Evolutionary conservation across 768 basidiomycete species (phyloP).

Genomic region (Pulveroboletus sp.): DNA sequence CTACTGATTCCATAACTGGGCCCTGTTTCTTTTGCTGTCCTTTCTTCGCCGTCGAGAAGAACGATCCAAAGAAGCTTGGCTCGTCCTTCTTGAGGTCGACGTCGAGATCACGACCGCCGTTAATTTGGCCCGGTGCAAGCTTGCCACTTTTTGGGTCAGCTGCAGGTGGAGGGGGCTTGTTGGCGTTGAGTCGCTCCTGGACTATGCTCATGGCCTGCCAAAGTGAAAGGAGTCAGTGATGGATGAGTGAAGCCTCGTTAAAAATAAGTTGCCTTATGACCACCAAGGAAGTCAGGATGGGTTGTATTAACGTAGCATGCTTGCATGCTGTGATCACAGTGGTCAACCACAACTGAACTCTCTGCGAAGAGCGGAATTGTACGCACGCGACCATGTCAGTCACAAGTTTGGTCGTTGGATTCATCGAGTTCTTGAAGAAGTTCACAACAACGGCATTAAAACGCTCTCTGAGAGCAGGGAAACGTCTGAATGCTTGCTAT

Average conservation of each 20-base stretch:
- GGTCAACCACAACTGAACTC: not conserved
- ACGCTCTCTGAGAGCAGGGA: conserved; percentile 91
- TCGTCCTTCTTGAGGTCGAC: conserved; percentile 88
- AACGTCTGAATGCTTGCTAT: conserved; percentile 94
- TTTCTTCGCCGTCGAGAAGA: conserved; percentile 73
- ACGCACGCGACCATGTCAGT: conserved; percentile 86
- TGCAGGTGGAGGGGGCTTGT: conserved; percentile 56
- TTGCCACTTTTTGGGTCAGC: conserved; percentile 70
- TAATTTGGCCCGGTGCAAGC: conserved; percentile 56
- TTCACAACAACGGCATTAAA: conserved; percentile 95
- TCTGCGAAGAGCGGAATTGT: not conserved
- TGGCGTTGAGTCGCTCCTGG: conserved; percentile 74
- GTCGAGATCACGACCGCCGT: conserved; percentile 94
- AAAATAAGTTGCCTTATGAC: conserved; percentile 63
- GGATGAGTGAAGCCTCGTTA: not conserved
- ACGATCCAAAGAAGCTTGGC: conserved; percentile 89
- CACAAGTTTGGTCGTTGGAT: conserved; percentile 92
- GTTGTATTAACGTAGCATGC: conserved; percentile 99
- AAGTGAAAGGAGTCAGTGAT: conserved; percentile 4
- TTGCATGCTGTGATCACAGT: conserved; percentile 67
- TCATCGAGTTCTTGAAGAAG: conserved; percentile 94
- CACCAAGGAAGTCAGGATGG: conserved; percentile 96
- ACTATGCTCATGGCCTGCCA: conserved; percentile 83
- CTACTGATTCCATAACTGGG: conserved; percentile 54
- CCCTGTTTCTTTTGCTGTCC: conserved; percentile 61